A percentile compares a stretch with the other conserved stretches of the same genome.
These are phyloP conservation scores for Albifimbria verrucaria DNA, from an alignment of 2,329 filamentous ascomycete species.

Conservation along the genomic window DNA sequence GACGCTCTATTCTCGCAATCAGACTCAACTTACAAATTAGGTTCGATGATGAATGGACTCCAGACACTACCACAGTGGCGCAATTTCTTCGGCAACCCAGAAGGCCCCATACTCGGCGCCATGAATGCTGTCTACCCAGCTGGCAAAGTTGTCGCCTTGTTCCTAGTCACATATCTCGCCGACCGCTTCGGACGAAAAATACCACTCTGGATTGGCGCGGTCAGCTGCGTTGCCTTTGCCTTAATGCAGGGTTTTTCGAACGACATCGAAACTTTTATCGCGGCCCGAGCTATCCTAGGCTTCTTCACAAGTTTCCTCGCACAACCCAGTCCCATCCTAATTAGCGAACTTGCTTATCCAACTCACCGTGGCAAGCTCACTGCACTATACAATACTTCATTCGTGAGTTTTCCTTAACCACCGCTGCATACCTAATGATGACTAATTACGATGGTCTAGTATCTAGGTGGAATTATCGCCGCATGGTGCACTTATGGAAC, in stretches of 20 bases:
- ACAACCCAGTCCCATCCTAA: slow-evolving; percentile 22
- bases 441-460: slow-evolving; percentile 8
- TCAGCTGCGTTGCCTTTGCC: slow-evolving; percentile 22
- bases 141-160: slow-evolving; percentile 32
- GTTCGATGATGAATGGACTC: slow-evolving; percentile 40
- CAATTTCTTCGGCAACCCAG: slow-evolving; percentile 32
- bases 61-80: slow-evolving; percentile 37
- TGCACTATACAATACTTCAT: slow-evolving; percentile 17
- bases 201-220: slow-evolving; percentile 27
- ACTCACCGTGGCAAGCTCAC: slow-evolving; percentile 25
- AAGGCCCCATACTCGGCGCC: slow-evolving; percentile 27
- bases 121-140: slow-evolving; percentile 31
- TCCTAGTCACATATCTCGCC: slow-evolving; percentile 28
- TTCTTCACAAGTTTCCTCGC: slow-evolving; percentile 19
- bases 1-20: neutral
- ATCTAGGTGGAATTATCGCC: slow-evolving; percentile 24
- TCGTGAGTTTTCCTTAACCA: neutral
- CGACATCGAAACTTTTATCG: slow-evolving; percentile 21
- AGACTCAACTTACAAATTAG: slow-evolving; percentile 3
- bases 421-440: neutral
- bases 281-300: slow-evolving; percentile 24
- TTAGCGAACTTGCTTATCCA: slow-evolving; percentile 27
- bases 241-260: slow-evolving; percentile 23
- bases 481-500: slow-evolving; percentile 26
- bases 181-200: slow-evolving; percentile 35